phyloP scores from a whole-genome alignment of 164 flowering plant species.

The Buxus sempervirens region DNA sequence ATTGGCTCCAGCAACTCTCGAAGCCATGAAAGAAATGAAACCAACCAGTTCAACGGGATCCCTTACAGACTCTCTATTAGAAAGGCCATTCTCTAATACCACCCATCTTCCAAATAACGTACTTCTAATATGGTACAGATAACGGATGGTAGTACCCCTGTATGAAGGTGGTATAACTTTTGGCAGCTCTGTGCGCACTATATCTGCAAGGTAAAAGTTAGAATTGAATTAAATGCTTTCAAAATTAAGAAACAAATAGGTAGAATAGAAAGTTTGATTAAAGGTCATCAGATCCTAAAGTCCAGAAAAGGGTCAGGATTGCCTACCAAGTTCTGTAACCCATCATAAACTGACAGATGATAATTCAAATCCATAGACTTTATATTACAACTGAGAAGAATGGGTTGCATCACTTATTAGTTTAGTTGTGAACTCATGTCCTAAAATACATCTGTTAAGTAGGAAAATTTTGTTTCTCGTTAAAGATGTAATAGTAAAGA shows the following conservation, averaged over 20 bases:
- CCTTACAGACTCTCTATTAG: constrained; percentile 40
- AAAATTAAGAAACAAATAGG: too few relatives aligned
- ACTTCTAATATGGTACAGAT: constrained; percentile 68
- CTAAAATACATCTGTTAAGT: too few relatives aligned
- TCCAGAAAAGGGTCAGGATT: too few relatives aligned
- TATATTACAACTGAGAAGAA: too few relatives aligned
- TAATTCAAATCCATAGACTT: too few relatives aligned
- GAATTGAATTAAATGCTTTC: background rate
- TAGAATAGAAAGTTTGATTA: background rate
- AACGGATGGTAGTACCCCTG: constrained; percentile 81
- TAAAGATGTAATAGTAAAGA: too few relatives aligned
- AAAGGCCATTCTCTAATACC: constrained; percentile 54
- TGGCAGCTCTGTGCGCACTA: constrained; percentile 64
- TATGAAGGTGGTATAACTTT: constrained; percentile 82
- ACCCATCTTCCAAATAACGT: constrained; percentile 59
- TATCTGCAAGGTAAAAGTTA: constrained; percentile 43
- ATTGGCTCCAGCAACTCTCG: background rate
- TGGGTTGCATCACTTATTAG: too few relatives aligned
- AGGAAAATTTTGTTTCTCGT: too few relatives aligned
- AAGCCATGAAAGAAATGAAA: constrained; percentile 7
- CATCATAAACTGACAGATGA: too few relatives aligned
- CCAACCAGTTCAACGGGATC: constrained; percentile 64
- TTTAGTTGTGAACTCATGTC: too few relatives aligned
- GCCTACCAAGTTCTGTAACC: too few relatives aligned
- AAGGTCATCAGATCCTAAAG: background rate